Base-by-base conservation (phyloP, 208 protist species). In the Trypanosoma grayi region DNA sequence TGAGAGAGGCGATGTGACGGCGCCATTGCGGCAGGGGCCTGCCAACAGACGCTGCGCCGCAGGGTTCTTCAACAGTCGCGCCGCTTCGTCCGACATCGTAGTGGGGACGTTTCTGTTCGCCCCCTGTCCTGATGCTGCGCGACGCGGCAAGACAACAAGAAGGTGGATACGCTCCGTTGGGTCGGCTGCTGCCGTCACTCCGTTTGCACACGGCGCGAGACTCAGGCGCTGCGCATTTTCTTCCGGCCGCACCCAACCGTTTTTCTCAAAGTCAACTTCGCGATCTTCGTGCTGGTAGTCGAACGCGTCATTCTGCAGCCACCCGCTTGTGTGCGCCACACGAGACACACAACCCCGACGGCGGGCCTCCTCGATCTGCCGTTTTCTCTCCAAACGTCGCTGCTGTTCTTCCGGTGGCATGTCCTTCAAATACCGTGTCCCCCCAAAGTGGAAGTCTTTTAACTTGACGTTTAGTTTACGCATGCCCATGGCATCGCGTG, bases 361-460 rank as follows among this genome's bases (percentile, higher is more conserved):
- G 10, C 85, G 75, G 3, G 84, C 87, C 41, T 90, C 83, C 60
- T 93, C 91, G 52, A 94, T 85, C 8, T 70, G 58, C 36, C 58
- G 27, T 46, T 73, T 77, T 22, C 86, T 61, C 55, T 81, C 74
- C 18, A 82, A 43, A 4, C 87, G 66, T 20, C 86, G 64, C 45
- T 79, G 40, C 66, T 91, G 75, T 67, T 92, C 82, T 37, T 92
- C 77, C 5, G 44, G 57, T 2, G 83, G 81, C 85, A 95, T 90
- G 64, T 97, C 83, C 55, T 93, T 95, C 55, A 90, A 85, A 60
- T 97, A 97, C 22, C 91, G 80, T 33, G 91, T 93, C 22, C 91
- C 88, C 24, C 91, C 91, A 83, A 94, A 94, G 53, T 77, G 75
- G 64, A 82, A 97, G 67, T 97, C 91, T 63, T 93, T 94, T 37